phyloP scores from a whole-genome alignment of 2,329 filamentous ascomycete species.

The Apiospora arundinis region DNA sequence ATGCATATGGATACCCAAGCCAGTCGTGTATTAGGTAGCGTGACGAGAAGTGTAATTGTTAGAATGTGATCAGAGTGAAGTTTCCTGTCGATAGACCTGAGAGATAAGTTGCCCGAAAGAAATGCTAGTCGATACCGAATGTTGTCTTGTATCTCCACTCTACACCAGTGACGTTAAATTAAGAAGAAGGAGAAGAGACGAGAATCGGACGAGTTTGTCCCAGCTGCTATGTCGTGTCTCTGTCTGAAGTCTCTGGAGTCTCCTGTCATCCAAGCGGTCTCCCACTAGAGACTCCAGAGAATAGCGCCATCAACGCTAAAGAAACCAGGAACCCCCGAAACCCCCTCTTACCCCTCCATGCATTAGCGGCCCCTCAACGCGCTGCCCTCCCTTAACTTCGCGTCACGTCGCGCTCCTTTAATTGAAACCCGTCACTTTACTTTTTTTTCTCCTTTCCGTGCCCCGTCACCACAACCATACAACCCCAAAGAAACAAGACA shows the following conservation, averaged over 20 bases:
- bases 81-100: no score
- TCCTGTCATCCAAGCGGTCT: background rate
- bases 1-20: background rate
- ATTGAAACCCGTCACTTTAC: background rate
- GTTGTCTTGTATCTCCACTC: background rate
- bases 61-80: background rate
- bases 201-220: background rate
- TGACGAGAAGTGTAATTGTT: background rate
- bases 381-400: background rate
- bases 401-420: constrained; percentile 1
- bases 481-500: background rate
- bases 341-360: no score
- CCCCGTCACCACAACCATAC: background rate
- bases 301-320: background rate
- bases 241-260: background rate
- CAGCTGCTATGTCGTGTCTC: background rate
- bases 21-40: background rate
- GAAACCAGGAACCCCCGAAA: background rate
- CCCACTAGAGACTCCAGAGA: background rate
- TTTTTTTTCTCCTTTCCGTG: background rate
- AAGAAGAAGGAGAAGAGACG: background rate
- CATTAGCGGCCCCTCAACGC: constrained; percentile 17
- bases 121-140: background rate
- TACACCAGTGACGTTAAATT: background rate
- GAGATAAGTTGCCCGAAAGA: no score